A percentile compares a stretch with the other conserved stretches of the same genome.
phyloP scores from a whole-genome alignment of 225 moss, liverwort and hornwort species.

The Neckera pumila region DNA sequence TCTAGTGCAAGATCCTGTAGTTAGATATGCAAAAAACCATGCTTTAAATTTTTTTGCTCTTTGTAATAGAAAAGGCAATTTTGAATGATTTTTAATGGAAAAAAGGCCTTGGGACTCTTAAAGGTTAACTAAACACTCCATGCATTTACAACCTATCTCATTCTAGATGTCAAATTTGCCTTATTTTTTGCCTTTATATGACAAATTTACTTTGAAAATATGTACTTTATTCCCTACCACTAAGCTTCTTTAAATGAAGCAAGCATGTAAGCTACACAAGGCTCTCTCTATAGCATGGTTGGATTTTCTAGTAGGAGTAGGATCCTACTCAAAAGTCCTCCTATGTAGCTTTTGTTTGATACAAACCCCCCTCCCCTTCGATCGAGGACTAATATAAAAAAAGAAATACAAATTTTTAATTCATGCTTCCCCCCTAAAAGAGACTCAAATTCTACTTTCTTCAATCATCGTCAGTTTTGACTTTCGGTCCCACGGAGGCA shows the following conservation, averaged over 20 bases:
- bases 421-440: not conserved
- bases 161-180: not conserved
- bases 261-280: not conserved
- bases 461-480: not conserved
- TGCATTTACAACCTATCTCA: not conserved
- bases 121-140: too few species aligned
- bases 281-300: not conserved
- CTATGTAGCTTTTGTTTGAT: not conserved
- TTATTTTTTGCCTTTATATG: not conserved
- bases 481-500: not conserved
- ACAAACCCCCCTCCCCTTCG: not conserved
- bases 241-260: not conserved
- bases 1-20: too few species aligned
- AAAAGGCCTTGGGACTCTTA: too few species aligned
- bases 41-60: too few species aligned
- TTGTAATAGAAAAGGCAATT: too few species aligned
- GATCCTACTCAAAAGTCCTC: not conserved
- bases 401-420: not conserved
- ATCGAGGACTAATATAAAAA: accelerated
- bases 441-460: not conserved
- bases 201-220: not conserved
- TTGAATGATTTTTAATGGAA: too few species aligned
- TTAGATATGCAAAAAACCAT: too few species aligned
- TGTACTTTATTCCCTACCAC: not conserved
- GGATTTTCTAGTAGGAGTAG: not conserved